Evolutionary conservation across 768 basidiomycete genomes (phyloP), one percentile per base, ranked within the genome.

Genomic region (Stropharia rugosoannulata): DNA sequence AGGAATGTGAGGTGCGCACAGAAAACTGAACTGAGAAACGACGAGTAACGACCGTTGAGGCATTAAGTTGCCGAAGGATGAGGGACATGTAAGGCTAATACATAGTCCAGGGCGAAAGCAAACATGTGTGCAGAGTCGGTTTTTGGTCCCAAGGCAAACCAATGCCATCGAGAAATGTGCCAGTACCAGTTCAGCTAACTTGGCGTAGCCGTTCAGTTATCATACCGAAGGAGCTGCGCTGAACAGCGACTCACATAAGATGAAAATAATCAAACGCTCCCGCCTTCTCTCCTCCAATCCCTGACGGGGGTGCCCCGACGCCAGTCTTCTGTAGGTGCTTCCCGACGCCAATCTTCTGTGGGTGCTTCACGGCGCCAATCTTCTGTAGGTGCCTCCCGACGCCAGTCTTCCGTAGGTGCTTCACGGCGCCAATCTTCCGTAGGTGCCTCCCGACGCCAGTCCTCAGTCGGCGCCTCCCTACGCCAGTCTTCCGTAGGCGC

Each of bases 41-140:
- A 57, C 57, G 55, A 48, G 39, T 50, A 62, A 64, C 22, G 64
- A 62, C 51, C 53, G 61, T 22, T 60, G 43, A 56, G 61, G 60
- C 56, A 62, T 51, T 55, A 52, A 51, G 47, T 59, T 55, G 55
- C 57, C 51, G 55, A 54, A 55, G 54, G 54, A 55, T 54, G 38
- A 54, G 58, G 45, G 48, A 56, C 47, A 56, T 57, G 59, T 44
- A 48, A 56, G 58, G 55, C 60, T 61, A 55, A 65, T 47, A 48
- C 35, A 53, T 52, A 57, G 51, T 54, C 18, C 44, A 46, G 15
- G 40, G 51, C 46, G 27, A 46, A 49, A 51, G 47, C 60, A 55
- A 57, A 51, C 51, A 54, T 29, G 40, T 22, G 16, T 13, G 51
- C 39, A 16, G 42, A 27, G 42, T 41, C 35, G 51, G 42, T 29